These are phyloP conservation scores for Didymella segeticola DNA, from an alignment of 2,329 filamentous ascomycete genomes.

Conservation along the genomic window DNA sequence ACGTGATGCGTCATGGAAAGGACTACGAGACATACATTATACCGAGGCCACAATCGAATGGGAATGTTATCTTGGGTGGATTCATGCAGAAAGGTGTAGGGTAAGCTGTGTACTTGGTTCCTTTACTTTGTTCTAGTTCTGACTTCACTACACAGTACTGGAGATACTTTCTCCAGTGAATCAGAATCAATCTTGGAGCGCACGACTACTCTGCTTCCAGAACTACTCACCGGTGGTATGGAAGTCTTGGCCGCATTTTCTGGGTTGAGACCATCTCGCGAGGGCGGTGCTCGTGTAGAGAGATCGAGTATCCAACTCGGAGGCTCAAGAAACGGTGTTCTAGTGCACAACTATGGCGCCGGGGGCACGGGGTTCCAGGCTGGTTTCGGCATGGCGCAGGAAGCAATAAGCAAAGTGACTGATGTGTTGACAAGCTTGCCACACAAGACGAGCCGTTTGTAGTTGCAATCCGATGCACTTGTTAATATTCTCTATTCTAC, in stretches of 20 bases:
- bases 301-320: constrained; percentile 14
- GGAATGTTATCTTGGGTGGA: constrained; percentile 27
- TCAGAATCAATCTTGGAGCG: constrained; percentile 22
- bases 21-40: constrained; percentile 32
- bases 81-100: constrained; percentile 27
- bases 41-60: constrained; percentile 27
- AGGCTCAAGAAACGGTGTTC: constrained; percentile 4
- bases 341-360: constrained; percentile 28
- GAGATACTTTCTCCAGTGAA: constrained; percentile 22
- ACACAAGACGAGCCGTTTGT: no score
- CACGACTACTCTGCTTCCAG: constrained; percentile 21
- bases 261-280: constrained; percentile 22
- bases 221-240: constrained; percentile 18
- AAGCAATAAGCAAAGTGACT: no score
- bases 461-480: no score
- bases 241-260: constrained; percentile 26
- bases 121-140: no score
- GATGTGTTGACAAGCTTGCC: no score
- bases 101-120: constrained; percentile 9
- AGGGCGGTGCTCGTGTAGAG: constrained; percentile 26
- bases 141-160: no score
- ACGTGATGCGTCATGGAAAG: constrained; percentile 29
- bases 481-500: no score
- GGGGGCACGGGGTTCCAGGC: constrained; percentile 26
- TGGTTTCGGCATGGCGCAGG: no score